Base-by-base conservation (phyloP, 1,139 yeast species). In the Zygotorulaspora mrakii region DNA sequence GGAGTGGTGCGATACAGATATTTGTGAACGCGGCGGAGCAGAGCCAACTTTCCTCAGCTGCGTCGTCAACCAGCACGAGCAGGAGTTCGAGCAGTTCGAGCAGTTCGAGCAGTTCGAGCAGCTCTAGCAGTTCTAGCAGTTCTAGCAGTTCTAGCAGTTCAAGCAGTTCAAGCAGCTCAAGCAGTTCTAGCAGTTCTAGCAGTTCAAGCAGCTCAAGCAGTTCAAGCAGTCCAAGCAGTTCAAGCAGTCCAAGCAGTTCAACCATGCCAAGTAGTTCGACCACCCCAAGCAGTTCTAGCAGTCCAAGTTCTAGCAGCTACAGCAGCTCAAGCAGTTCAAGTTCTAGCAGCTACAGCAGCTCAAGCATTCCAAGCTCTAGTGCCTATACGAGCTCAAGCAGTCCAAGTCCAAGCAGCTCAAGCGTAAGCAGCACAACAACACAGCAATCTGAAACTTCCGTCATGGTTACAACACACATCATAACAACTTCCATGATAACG, bases 1-100 rank as follows among this genome's bases (percentile, higher is more conserved):
- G 86, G n/a, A 33, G 51, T 30, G 62, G 61, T 17, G 74, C 71
- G 49, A 71, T 73, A 50, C 66, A 73, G 37, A 76, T 82, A 8
- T 79, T 70, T 48, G 59, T 64, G 4, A 50, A 54, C 27, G 54
- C 55, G 5, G 47, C 40, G 11, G 69, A 31, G 10, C 22, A 20
- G 31, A 17, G 21, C 21, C 11, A 8, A n/a, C 11, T 28, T 12
- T 14, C 20, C 21, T 28, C 31, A 3, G 31, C n/a, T n/a, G 21
- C 11, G 28, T 17, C 42, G 3, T 14, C 43, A 18, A 25, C 51
- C 8, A 21, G 22, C 20, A 31, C 36, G 13, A 20, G 22, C 22
- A 6, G 6, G 22, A 20, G 22, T 9, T 6, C 8, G 8, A 25
- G 28, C 16, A 11, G 28, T 7, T n/a, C 28, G 5, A 12, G 12